These are phyloP conservation scores for Suillus tomentosus DNA, from an alignment of 768 basidiomycete genomes.

Conservation along the genomic window DNA sequence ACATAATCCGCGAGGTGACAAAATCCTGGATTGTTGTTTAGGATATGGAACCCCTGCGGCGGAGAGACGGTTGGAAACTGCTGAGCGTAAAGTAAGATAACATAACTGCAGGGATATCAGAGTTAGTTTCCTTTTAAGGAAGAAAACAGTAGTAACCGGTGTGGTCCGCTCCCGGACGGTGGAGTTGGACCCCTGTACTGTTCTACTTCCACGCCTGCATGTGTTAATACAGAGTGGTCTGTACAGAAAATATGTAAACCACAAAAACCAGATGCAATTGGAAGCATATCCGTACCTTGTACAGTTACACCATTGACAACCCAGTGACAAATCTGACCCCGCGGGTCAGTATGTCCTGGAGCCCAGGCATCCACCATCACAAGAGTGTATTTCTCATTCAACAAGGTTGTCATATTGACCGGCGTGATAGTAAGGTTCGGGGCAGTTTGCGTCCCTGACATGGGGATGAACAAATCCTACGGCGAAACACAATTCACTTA, in stretches of 20 bases:
- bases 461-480: neutral
- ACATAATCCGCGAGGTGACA: constrained; percentile 64
- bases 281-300: constrained; percentile 35
- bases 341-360: constrained; percentile 58
- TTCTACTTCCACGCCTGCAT: constrained; percentile 54
- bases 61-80: constrained; percentile 65
- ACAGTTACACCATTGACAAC: constrained; percentile 67
- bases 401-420: constrained; percentile 45
- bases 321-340: constrained; percentile 78
- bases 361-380: constrained; percentile 76
- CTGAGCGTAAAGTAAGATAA: constrained; percentile 65
- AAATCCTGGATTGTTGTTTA: constrained; percentile 52
- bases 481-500: constrained; percentile 36
- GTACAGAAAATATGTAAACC: neutral
- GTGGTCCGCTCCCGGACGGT: constrained; percentile 67
- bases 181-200: constrained; percentile 74
- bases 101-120: constrained; percentile 51
- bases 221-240: constrained; percentile 44
- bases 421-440: constrained; percentile 57
- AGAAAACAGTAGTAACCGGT: constrained; percentile 51
- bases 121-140: neutral
- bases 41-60: constrained; percentile 45
- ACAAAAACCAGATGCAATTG: neutral
- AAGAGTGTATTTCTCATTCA: constrained; percentile 61
- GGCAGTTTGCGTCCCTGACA: constrained; percentile 54